A percentile compares a stretch with the other conserved stretches of the same genome.
Evolutionary conservation across 306 rosid species (phyloP).

Genomic region (Morella rubra): DNA sequence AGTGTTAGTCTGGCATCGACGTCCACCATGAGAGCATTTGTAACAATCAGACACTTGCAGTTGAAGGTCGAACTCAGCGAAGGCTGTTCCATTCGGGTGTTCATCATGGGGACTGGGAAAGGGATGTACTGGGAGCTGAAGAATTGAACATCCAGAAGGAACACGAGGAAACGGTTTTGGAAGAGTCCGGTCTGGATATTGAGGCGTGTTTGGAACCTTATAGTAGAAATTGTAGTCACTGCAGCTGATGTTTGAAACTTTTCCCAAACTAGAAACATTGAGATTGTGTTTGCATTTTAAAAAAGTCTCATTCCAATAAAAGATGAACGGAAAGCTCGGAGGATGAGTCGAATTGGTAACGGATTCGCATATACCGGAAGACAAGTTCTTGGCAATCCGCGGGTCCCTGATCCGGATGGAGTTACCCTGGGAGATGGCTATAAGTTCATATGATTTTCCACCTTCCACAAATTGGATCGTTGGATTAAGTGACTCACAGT

Average conservation of each 20-base stretch:
- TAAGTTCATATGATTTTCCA: not conserved
- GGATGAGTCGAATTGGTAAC: not conserved
- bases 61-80: not conserved
- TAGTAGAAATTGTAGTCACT: constrained; percentile 4
- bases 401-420: not conserved
- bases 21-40: not conserved
- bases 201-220: no score
- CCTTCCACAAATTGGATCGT: not conserved
- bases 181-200: not conserved
- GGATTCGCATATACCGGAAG: not conserved
- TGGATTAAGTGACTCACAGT: not conserved
- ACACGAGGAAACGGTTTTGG: not conserved
- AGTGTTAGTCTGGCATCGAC: no score
- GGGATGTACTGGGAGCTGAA: constrained; percentile 25
- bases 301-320: not conserved
- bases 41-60: not conserved
- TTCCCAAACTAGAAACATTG: not conserved
- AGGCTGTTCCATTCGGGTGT: constrained; percentile 6
- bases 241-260: not conserved
- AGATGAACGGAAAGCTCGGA: not conserved
- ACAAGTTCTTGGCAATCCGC: not conserved
- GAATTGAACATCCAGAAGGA: constrained; percentile 21
- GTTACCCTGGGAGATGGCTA: accelerated
- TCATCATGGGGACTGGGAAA: not conserved
- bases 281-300: constrained; percentile 15